Percentiles rank a stretch among this genome's conserved stretches.
phyloP scores from a whole-genome alignment of 75 land plant genomes.

The Sequoia sempervirens region DNA sequence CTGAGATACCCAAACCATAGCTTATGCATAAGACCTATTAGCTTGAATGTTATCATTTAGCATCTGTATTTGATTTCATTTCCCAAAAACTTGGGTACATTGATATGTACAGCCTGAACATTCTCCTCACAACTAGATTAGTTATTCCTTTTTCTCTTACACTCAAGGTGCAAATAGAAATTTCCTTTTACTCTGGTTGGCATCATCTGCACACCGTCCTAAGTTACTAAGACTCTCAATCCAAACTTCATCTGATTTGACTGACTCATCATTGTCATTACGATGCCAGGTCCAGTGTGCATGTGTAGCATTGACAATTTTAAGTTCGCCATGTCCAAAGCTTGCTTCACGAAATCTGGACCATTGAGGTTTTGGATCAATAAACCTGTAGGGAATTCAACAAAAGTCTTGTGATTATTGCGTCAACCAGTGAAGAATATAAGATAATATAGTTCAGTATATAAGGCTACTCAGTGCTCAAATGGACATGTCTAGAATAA shows the following conservation, averaged over 20 bases:
- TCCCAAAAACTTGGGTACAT: neutral
- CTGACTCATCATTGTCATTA: constrained; percentile 80
- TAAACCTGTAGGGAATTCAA: constrained; percentile 32
- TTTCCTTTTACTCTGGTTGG: neutral
- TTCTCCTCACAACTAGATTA: neutral
- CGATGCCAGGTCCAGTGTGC: constrained; percentile 98
- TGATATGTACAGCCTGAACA: neutral
- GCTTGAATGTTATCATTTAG: neutral
- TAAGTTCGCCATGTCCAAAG: constrained; percentile 89
- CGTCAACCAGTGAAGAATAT: neutral
- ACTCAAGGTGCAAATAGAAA: neutral
- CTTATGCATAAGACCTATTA: neutral
- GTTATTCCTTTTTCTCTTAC: neutral
- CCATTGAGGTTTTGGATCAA: constrained; percentile 72
- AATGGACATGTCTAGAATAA: neutral
- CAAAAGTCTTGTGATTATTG: neutral
- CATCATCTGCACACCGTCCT: constrained; percentile 5
- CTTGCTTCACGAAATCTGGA: constrained; percentile 96
- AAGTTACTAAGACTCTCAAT: constrained; percentile 43
- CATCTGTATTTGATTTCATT: neutral
- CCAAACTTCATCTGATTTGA: constrained; percentile 77
- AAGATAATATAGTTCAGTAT: neutral
- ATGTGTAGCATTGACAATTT: constrained; percentile 82
- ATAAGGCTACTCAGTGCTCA: neutral
- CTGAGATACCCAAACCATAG: neutral